Base-by-base conservation (phyloP, 176 grass and related monocot species). In the Thalia dealbata region DNA sequence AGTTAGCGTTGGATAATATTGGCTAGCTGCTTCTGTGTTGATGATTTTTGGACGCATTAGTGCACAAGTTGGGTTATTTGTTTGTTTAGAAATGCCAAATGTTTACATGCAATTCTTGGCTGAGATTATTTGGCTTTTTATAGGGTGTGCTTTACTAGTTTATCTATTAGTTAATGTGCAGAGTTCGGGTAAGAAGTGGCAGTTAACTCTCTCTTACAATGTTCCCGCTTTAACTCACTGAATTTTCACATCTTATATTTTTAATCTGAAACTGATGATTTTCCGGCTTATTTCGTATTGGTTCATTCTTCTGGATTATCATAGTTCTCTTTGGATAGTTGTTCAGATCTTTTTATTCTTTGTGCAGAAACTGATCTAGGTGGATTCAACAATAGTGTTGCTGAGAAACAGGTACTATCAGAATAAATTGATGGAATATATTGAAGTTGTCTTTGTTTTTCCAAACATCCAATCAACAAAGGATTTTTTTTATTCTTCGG, bases 361-460 rank as follows among this genome's bases (percentile, higher is more conserved):
- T 75, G 73, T 70, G 81, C 82, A 91, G 95, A 99, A 78, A 91
- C 81, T 6, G 87, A 91, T 73, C 87, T 81, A 3, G 90, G 88
- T 11, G 87, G 95, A 80, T 99, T 99, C 80, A 95, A 99, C 88
- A 99, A 99, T 61, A 99, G 87, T 42, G 90, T 95, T 52, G 85
- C 90, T 1, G 85, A 88, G 75, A 91, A 99, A 63, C 87, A 93
- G 87, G 90, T 99, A 70, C 74, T 41, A 70, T 19, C 52, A 61
- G 56, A 4, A 38, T 38, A 38, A 38, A 77, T 74, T 52, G 22
- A 67, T 44, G 67, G 23, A 38, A 32, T n/a, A 5, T 42, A 16
- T 21, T 6, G 22, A 67, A 44, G 67, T 26, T n/a, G 7, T 42
- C 28, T 21, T 6, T n/a, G 7, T 16, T n/a, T 23, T n/a, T 58